Evolutionary conservation across 768 basidiomycete genomes (phyloP).

Genomic region (Lenzites betulinus): DNA sequence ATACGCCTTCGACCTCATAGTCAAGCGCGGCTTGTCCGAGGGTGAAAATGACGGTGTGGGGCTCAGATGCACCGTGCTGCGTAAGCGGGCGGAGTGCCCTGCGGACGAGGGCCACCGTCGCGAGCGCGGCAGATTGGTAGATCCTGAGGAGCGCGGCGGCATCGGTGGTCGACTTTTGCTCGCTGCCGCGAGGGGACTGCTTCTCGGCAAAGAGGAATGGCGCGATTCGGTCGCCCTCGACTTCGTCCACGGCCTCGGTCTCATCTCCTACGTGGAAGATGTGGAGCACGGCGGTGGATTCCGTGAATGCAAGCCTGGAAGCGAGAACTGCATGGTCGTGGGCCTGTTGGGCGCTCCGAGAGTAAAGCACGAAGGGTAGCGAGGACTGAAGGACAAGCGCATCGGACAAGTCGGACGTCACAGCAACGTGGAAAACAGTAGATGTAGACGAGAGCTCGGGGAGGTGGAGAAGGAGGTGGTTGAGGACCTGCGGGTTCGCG

Average conservation of each 20-base stretch:
- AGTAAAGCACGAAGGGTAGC: constrained; percentile 82
- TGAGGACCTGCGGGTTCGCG: constrained; percentile 52
- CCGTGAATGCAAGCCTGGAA: constrained; percentile 70
- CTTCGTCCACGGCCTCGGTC: constrained; percentile 46
- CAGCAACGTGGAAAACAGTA: constrained; percentile 70
- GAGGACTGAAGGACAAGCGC: constrained; percentile 76
- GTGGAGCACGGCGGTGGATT: constrained; percentile 82
- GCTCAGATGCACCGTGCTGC: constrained; percentile 51
- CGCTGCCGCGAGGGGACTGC: constrained; percentile 30
- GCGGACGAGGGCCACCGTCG: constrained; percentile 62
- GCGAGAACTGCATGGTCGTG: constrained; percentile 91
- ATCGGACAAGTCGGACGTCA: constrained; percentile 65
- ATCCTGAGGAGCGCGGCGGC: constrained; percentile 45
- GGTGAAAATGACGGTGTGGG: constrained; percentile 69
- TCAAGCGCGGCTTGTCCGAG: constrained; percentile 56
- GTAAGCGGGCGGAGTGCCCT: constrained; percentile 61
- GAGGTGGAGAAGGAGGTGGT: constrained; percentile 68
- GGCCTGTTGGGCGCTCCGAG: constrained; percentile 74
- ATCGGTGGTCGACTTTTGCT: constrained; percentile 21
- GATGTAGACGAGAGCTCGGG: constrained; percentile 64
- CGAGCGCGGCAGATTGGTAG: constrained; percentile 69
- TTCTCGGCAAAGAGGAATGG: constrained; percentile 59
- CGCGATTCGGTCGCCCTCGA: constrained; percentile 59
- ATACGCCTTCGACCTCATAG: constrained; percentile 54
- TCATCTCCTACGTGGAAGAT: constrained; percentile 60